Base-by-base conservation (phyloP, 2,329 filamentous ascomycete species). In the Fusarium sp. region DNA sequence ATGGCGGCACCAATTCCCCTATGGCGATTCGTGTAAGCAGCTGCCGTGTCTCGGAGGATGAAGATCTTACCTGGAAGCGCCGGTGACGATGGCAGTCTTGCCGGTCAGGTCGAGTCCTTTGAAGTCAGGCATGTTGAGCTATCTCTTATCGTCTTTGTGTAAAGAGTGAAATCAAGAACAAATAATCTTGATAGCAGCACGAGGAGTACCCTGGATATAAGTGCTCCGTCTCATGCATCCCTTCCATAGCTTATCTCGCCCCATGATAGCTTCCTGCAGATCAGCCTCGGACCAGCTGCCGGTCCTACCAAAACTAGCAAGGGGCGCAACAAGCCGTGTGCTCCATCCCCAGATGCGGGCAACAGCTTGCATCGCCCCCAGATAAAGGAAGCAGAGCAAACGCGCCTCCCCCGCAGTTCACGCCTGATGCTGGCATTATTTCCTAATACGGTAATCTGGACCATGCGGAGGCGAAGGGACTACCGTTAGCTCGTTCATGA, bases 81-180 rank as follows among this genome's bases (percentile, higher is more conserved):
- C 76, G 3, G 76, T 78, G 11, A 78, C 76, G 3, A 78, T 74
- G 63, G 77, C 78, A 25, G 66, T 69, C 67, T 79, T 79, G 63
- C 78, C 77, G 2, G 64, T 60, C 11, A 79, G 65, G 5, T 75
- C 74, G 16, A 79, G 66, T 31, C 75, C 78, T 2, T 40, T 70
- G 29, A 78, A 72, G 56, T 65, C 74, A 56, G 35, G 22, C 42
- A 69, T 69, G 1, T 18, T 57, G 2, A 18, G 3, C 9, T n/a
- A 11, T 22, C 20, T 50, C 8, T 27, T 50, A n/a, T 50, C 45
- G 8, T 29, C 2, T 0, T 13, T n/a, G 5, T 11, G 25, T 25
- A 29, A 52, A 29, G 16, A 13, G 6, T 18, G 1, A 11, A 27
- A 13, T 13, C 16, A 2, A 52, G 25, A 52, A 29, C 3, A 13